Percentiles rank a stretch among this genome's conserved stretches.
Evolutionary conservation across 1,284 basidiomycete genomes (phyloP).

Genomic region (Phenoliferia sp.): DNA sequence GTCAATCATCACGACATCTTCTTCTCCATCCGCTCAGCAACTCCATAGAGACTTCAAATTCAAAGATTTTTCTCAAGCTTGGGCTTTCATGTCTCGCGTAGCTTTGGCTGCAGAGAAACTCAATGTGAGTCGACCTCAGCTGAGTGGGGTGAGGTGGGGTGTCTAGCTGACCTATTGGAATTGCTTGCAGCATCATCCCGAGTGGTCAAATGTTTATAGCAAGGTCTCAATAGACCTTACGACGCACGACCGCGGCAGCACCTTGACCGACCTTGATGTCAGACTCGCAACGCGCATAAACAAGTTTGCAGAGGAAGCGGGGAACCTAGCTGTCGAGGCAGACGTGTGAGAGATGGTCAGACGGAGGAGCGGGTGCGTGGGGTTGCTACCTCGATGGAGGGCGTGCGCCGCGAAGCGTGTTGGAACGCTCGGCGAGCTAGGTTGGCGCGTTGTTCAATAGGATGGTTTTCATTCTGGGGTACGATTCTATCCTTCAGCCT

Average conservation of each 20-base stretch:
- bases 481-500: too few species aligned
- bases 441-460: too few species aligned
- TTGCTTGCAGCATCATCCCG: conserved; percentile 26
- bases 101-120: conserved; percentile 28
- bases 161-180: background rate
- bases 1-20: background rate
- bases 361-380: too few species aligned
- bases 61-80: conserved; percentile 26
- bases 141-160: background rate
- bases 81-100: conserved; percentile 27
- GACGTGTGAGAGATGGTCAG: too few species aligned
- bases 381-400: too few species aligned
- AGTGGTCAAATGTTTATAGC: conserved; percentile 31
- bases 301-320: conserved; percentile 2
- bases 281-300: conserved; percentile 23
- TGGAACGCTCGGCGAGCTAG: too few species aligned
- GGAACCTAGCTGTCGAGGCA: too few species aligned
- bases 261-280: conserved; percentile 27
- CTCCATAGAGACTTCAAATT: conserved; percentile 10
- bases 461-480: too few species aligned
- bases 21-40: background rate
- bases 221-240: conserved; percentile 26
- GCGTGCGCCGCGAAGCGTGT: too few species aligned
- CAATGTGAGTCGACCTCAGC: conserved; percentile 12
- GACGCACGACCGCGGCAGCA: conserved; percentile 25